phyloP scores from a whole-genome alignment of 2,329 filamentous ascomycete genomes.

The Lachnellula suecica region DNA sequence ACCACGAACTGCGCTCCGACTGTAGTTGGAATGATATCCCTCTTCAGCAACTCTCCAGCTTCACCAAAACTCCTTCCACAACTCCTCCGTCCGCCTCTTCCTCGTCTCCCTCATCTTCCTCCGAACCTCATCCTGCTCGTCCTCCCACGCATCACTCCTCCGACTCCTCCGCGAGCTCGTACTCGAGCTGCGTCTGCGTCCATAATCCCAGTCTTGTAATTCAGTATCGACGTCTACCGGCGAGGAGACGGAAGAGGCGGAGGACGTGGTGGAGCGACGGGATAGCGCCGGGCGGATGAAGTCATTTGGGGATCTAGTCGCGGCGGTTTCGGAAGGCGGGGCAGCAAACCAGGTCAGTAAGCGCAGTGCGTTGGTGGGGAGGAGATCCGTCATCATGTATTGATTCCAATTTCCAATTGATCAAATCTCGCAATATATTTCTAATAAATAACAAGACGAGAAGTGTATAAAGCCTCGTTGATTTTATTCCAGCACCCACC shows the following conservation, averaged over 20 bases:
- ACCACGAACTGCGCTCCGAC: too few relatives aligned
- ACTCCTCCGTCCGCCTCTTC: background rate
- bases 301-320: background rate
- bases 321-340: background rate
- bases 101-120: background rate
- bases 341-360: background rate
- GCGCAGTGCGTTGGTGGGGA: background rate
- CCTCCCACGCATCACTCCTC: background rate
- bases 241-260: background rate
- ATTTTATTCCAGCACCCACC: background rate
- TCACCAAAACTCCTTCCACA: background rate
- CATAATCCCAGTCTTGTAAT: background rate
- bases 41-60: too few relatives aligned
- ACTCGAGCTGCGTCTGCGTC: background rate
- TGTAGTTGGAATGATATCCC: too few relatives aligned
- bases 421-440: too few relatives aligned
- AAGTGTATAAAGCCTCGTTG: background rate
- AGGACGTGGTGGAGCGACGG: background rate
- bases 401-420: background rate
- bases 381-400: background rate
- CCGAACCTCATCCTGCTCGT: background rate
- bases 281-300: background rate
- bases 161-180: background rate
- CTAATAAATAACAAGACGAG: too few relatives aligned
- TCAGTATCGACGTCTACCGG: background rate